Percentiles rank a stretch among this genome's conserved stretches.
Evolutionary conservation across 2,329 filamentous ascomycete genomes (phyloP).

Genomic region (Aspergillus quadrilineatus): DNA sequence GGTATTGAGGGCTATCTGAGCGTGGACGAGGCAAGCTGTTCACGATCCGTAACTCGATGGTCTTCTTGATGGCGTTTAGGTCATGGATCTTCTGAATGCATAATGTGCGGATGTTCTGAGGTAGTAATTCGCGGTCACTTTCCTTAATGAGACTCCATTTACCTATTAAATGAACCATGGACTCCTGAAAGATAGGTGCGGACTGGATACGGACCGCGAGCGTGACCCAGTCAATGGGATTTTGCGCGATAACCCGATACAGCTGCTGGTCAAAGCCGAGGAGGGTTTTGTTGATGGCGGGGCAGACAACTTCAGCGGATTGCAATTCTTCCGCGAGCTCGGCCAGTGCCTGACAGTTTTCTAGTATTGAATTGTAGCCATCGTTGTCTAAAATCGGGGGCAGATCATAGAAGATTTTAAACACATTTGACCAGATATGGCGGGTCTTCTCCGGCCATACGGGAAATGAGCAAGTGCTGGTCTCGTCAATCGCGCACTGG

Average conservation of each 20-base stretch:
- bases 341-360: conserved; percentile 33
- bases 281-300: conserved; percentile 49
- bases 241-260: conserved; percentile 44
- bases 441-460: conserved; percentile 13
- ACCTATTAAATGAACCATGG: conserved; percentile 32
- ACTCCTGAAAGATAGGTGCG: conserved; percentile 38
- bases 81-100: conserved; percentile 26
- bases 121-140: conserved; percentile 20
- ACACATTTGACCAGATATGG: conserved; percentile 15
- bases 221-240: conserved; percentile 48
- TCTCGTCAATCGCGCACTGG: background rate
- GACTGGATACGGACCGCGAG: conserved; percentile 49
- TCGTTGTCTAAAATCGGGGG: conserved; percentile 5
- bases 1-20: background rate
- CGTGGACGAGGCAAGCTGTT: conserved; percentile 26
- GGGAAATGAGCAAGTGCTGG: background rate
- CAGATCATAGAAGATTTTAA: conserved; percentile 14
- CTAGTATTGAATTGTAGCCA: background rate
- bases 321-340: conserved; percentile 49
- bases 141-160: conserved; percentile 27
- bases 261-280: conserved; percentile 46
- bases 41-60: conserved; percentile 29
- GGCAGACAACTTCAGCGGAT: conserved; percentile 43
- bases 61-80: conserved; percentile 26
- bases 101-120: conserved; percentile 20